Percentiles rank a stretch among this genome's conserved stretches.
Evolutionary conservation across 2,329 filamentous ascomycete genomes (phyloP).

Genomic region (Myriosclerotinia duriaeana): DNA sequence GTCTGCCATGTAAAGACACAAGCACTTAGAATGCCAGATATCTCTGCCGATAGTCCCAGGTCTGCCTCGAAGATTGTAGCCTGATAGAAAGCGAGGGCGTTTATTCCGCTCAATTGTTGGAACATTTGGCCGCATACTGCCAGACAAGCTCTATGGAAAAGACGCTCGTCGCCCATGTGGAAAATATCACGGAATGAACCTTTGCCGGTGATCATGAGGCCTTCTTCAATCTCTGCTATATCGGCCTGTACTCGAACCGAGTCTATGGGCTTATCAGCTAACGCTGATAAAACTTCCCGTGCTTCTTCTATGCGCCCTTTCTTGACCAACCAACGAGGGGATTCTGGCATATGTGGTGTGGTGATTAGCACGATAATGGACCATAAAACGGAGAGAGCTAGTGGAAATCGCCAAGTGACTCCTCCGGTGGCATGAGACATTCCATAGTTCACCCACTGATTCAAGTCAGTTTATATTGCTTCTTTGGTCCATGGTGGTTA

Average conservation of each 20-base stretch:
- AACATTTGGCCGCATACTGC: constrained; percentile 52
- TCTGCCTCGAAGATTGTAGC: constrained; percentile 52
- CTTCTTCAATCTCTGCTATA: constrained; percentile 53
- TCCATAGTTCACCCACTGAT: constrained; percentile 61
- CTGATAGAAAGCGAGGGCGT: constrained; percentile 49
- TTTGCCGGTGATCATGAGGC: constrained; percentile 58
- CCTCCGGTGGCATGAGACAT: constrained; percentile 52
- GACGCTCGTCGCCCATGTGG: constrained; percentile 52
- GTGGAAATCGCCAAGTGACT: constrained; percentile 60
- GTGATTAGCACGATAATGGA: constrained; percentile 56
- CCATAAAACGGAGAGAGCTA: constrained; percentile 59
- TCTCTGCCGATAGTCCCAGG: constrained; percentile 47
- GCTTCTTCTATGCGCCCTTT: constrained; percentile 49
- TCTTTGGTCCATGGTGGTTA: constrained; percentile 4
- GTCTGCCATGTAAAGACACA: constrained; percentile 42
- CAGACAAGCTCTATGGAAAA: constrained; percentile 54
- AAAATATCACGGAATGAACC: constrained; percentile 47
- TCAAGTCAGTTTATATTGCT: constrained; percentile 15
- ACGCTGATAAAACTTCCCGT: constrained; percentile 45
- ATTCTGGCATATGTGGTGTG: constrained; percentile 55
- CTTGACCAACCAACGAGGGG: constrained; percentile 49
- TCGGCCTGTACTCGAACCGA: constrained; percentile 57
- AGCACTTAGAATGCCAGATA: constrained; percentile 56
- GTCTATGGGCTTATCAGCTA: constrained; percentile 46
- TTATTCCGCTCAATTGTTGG: constrained; percentile 51